Base-by-base conservation (phyloP, 23 red algal species). In the Gracilaria vermiculophylla region DNA sequence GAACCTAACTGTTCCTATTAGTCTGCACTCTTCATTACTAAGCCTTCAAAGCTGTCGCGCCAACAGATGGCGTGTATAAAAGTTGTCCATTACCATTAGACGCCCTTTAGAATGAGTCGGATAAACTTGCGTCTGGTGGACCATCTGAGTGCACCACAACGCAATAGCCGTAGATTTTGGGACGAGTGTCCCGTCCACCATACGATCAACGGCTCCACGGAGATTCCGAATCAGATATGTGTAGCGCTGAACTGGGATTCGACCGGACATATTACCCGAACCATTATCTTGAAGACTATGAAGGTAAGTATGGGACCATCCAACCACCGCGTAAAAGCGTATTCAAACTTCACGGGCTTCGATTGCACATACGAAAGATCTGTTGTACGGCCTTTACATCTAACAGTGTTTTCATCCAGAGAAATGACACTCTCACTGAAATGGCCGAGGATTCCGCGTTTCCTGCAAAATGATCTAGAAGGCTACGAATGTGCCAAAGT, bases 31-130 rank as follows among this genome's bases (percentile, higher is more conserved):
- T 10, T 33, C 27, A 42, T 73, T 33, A 42, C 32, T 6, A 3
- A 73, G 67, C 5, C 9, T 25, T 1, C 14, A n/a, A 28, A 73
- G 37, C 13, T 73, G 1, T 27, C 67, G 67, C 2, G 2, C 67
- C 6, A 73, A 7, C 12, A 49, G 21, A 41, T 73, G 29, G 2
- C 67, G 27, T 3, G 37, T 73, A 41, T 41, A 73, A 13, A 73
- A 73, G 14, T 73, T 73, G 2, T 73, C 67, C 67, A 73, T 37
- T 21, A 73, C 67, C 67, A 73, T 43, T 13, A 73, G 31, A 5
- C 67, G 27, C 5, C 37, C 32, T 28, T 73, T 1, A 2, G 39
- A 17, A 7, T 1, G 44, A 1, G 44, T 41, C 11, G 67, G 32
- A 27, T 73, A 27, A 1, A 40, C 3, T 24, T 73, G 13, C 13